Conservation (phyloP, 805 yeast genomes). For the Schwanniomyces polymorphus region DNA sequence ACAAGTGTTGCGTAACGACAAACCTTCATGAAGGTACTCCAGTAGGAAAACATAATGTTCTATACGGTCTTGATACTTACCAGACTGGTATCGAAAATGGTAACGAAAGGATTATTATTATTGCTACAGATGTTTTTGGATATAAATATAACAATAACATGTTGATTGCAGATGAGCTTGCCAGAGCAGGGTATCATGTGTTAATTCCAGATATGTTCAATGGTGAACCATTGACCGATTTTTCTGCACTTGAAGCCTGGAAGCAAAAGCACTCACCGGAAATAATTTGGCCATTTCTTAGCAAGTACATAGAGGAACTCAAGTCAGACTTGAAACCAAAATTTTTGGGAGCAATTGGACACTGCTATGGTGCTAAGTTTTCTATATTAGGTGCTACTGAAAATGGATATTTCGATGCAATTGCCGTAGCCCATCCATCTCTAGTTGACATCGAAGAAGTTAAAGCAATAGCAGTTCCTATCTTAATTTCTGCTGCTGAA, state of each 20-base stretch:
- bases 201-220: slow-evolving; percentile 30
- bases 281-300: slow-evolving; percentile 49
- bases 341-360: slow-evolving; percentile 20
- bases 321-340: slow-evolving; percentile 33
- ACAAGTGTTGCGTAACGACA: slow-evolving; percentile 21
- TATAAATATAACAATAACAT: slow-evolving; percentile 24
- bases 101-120: slow-evolving; percentile 20
- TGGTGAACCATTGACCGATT: slow-evolving; percentile 17
- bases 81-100: slow-evolving; percentile 21
- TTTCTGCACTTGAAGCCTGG: slow-evolving; percentile 44
- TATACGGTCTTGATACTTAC: slow-evolving; percentile 28
- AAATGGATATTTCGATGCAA: slow-evolving; percentile 49
- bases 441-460: slow-evolving; percentile 62
- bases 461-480: slow-evolving; percentile 54
- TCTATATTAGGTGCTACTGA: slow-evolving; percentile 28
- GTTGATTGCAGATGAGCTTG: slow-evolving; percentile 28
- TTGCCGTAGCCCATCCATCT: slow-evolving; percentile 81
- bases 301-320: slow-evolving; percentile 45
- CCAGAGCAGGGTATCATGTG: slow-evolving; percentile 17
- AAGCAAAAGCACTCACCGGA: slow-evolving; percentile 48
- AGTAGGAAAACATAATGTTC: slow-evolving; percentile 16
- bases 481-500: slow-evolving; percentile 72
- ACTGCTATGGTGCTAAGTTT: slow-evolving; percentile 24
- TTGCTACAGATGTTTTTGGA: slow-evolving; percentile 29
- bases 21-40: slow-evolving; percentile 28